Conservation (phyloP, 306 rosid species). For the Cotoneaster glaucophyllus region DNA sequence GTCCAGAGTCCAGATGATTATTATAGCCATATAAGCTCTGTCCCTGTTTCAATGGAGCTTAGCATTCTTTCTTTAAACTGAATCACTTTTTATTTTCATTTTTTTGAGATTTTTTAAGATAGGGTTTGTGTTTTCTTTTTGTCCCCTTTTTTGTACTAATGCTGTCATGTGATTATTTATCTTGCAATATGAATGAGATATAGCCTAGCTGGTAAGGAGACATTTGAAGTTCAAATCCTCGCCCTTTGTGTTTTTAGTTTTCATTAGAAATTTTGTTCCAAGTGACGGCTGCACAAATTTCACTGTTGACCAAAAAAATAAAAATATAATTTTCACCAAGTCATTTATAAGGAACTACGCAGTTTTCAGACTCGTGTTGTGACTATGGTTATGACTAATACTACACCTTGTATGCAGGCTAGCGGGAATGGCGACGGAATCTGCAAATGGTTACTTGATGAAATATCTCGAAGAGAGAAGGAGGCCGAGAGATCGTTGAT, state of each 20-base stretch:
- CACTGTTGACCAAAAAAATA: too few relatives aligned
- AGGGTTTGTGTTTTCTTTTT: too few relatives aligned
- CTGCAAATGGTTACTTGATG: slow-evolving; percentile 28
- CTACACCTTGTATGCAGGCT: slow-evolving; percentile 4
- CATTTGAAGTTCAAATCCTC: background rate
- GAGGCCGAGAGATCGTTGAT: slow-evolving; percentile 37
- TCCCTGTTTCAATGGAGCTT: background rate
- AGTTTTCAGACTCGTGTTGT: background rate
- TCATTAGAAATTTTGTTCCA: background rate
- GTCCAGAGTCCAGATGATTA: background rate
- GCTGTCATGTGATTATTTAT: background rate
- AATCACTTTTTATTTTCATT: background rate
- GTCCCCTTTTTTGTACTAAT: too few relatives aligned
- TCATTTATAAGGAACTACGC: background rate
- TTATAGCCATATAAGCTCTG: background rate
- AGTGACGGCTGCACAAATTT: background rate
- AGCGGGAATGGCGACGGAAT: background rate
- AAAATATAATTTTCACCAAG: background rate
- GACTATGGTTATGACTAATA: background rate
- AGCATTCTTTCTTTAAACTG: background rate
- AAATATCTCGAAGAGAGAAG: slow-evolving; percentile 28
- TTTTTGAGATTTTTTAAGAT: background rate
- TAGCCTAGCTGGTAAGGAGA: background rate
- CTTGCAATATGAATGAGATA: background rate
- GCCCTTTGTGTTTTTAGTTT: background rate